Evolutionary conservation across 495 filamentous ascomycete genomes (phyloP), one percentile per base, ranked within the genome.

Genomic region (Tuber umbilicatum): DNA sequence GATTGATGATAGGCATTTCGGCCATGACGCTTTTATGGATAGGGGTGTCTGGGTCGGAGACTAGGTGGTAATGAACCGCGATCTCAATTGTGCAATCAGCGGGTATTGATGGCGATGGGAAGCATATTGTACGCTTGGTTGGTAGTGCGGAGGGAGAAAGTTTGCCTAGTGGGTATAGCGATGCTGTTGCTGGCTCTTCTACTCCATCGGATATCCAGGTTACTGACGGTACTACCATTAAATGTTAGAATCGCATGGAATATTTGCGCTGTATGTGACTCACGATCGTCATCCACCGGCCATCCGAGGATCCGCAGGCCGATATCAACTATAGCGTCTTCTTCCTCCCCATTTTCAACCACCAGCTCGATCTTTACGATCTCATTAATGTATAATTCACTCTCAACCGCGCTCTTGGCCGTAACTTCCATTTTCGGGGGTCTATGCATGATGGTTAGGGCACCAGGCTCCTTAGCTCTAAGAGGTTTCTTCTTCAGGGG

Each of bases 341-440:
- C 90, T 16, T 94, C 92, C 84, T 99, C 95, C 74, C 90, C 90
- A 73, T 99, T 99, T 37, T 88, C 78, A 27, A 97, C 84, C 40
- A 90, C 87, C 50, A 98, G 86, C 23, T 86, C 84, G 68, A 98
- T 83, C 14, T 80, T 79, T 60, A 97, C 86, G 2, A 84, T 81
- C 83, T 99, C 95, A 80, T 94, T 90, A 3, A 90, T 90, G 80
- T 97, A 98, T 3, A 80, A 55, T 83, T 95, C 96, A 43, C 91
- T 89, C 37, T 88, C 85, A 73, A 85, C 85, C 68, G 91, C 83
- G 68, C 88, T 86, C 2, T 87, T 84, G 35, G 91, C 83, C 39
- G 85, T 86, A 45, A 98, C 87, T 75, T 91, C 89, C 84, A 99
- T 90, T 82, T 97, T 98, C 0, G 95, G 95, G 60, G 95, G 95